Conservation (phyloP, 1,284 basidiomycete species). For the Chalciporus sp. region DNA sequence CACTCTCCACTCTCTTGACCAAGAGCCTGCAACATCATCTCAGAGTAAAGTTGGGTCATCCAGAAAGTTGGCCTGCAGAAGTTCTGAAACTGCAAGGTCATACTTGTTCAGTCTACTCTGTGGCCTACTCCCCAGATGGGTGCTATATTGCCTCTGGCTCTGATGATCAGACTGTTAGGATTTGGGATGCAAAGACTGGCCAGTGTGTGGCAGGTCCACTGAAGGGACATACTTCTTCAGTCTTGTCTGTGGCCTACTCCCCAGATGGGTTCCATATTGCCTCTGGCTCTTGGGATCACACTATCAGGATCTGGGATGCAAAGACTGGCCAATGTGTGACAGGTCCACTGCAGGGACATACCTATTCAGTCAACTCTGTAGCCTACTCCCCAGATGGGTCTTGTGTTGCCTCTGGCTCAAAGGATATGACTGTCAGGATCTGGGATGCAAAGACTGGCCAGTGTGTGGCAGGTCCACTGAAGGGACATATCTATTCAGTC, state of each 20-base stretch:
- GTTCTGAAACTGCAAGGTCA: neutral
- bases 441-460: too few relatives aligned
- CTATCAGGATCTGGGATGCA: neutral
- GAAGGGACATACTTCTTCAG: constrained; percentile 1
- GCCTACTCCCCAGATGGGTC: constrained; percentile 23
- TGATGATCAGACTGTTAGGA: constrained; percentile 4
- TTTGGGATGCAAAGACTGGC: too few relatives aligned
- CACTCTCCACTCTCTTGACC: too few relatives aligned
- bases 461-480: too few relatives aligned
- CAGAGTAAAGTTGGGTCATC: constrained; percentile 6
- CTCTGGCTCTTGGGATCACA: neutral
- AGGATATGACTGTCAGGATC: too few relatives aligned
- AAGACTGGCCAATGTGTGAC: constrained; percentile 1
- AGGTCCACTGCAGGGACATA: constrained; percentile 8
- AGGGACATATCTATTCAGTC: too few relatives aligned
- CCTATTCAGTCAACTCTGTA: neutral
- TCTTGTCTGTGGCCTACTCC: constrained; percentile 5
- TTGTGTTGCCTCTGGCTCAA: neutral
- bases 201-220: neutral
- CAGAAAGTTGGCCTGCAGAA: constrained; percentile 3
- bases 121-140: constrained; percentile 22
- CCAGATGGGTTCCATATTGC: constrained; percentile 13
- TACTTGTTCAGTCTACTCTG: neutral
- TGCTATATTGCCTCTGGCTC: constrained; percentile 13
- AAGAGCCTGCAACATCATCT: too few relatives aligned